Conservation (phyloP, 1,139 yeast genomes). For the Geotrichum histeridarum region DNA sequence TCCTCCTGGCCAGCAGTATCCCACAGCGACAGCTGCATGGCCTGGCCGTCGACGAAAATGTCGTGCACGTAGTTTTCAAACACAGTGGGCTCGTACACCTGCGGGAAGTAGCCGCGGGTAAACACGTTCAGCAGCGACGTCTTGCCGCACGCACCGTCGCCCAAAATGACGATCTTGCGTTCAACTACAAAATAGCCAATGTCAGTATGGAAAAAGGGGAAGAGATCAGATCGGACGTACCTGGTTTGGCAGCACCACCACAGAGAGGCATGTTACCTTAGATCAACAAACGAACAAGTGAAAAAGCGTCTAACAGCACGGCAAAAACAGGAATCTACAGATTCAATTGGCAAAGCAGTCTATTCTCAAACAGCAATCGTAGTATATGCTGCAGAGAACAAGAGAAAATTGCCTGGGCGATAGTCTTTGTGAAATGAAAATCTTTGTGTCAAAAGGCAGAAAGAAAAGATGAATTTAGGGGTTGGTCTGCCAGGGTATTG, state of each 20-base stretch:
- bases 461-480: too few species aligned
- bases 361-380: too few species aligned
- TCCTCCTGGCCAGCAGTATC: constrained; percentile 99
- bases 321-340: too few species aligned
- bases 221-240: constrained; percentile 18
- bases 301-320: too few species aligned
- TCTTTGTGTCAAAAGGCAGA: too few species aligned
- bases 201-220: background rate
- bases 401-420: too few species aligned
- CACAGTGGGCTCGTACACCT: constrained; percentile 96
- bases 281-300: too few species aligned
- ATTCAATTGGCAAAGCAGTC: too few species aligned
- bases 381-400: too few species aligned
- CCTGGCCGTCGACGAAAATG: constrained; percentile 90
- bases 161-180: constrained; percentile 90
- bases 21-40: constrained; percentile 90
- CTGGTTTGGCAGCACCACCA: constrained; percentile 60
- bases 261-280: constrained; percentile 55
- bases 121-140: constrained; percentile 88
- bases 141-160: constrained; percentile 96
- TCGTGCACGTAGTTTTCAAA: constrained; percentile 97
- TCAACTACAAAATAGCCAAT: constrained; percentile 45
- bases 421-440: too few species aligned
- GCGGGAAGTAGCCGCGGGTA: constrained; percentile 96
- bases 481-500: too few species aligned